phyloP scores from a whole-genome alignment of 306 rosid genomes.

The Casuarina cunninghamiana region DNA sequence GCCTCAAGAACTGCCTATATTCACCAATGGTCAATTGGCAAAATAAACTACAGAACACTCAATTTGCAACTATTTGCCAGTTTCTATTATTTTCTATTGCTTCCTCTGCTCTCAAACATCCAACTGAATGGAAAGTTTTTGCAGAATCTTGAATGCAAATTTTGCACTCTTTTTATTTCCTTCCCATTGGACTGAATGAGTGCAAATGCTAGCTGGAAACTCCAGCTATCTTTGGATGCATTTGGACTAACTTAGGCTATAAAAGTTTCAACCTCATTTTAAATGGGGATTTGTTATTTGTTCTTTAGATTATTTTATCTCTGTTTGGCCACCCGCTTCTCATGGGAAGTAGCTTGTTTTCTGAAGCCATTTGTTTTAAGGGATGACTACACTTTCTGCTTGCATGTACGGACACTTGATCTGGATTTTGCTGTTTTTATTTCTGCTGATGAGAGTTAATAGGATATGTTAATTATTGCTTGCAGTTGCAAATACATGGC shows the following conservation, averaged over 20 bases:
- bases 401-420: neutral
- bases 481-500: conserved; percentile 51
- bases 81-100: neutral
- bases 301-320: neutral
- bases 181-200: neutral
- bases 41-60: neutral
- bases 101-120: neutral
- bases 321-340: neutral
- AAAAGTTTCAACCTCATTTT: neutral
- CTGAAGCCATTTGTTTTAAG: neutral
- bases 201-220: neutral
- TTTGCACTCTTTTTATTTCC: neutral
- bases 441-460: conserved; percentile 17
- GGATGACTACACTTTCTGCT: neutral
- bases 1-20: neutral
- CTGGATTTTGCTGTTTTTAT: neutral
- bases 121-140: too few species aligned
- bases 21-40: neutral
- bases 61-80: neutral
- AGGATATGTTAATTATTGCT: conserved; percentile 24
- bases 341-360: neutral
- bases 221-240: neutral
- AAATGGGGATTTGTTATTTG: neutral
- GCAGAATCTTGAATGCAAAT: neutral
- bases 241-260: conserved; percentile 1